phyloP scores from a whole-genome alignment of 1,139 yeast species.

The Lizanozyma gosingica region DNA sequence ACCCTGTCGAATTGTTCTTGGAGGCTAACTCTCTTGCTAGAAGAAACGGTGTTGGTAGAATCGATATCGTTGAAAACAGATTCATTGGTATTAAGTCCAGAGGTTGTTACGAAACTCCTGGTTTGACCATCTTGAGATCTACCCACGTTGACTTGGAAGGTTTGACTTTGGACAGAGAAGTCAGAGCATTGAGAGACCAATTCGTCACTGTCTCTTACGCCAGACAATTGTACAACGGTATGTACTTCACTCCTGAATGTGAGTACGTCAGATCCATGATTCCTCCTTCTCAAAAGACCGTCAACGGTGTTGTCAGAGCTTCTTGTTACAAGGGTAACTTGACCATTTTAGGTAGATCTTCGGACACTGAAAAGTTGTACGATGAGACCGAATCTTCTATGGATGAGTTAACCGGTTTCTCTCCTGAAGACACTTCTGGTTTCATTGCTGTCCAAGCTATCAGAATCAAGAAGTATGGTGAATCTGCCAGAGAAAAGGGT shows the following conservation, averaged over 20 bases:
- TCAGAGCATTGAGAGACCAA: slow-evolving; percentile 91
- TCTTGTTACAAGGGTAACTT: slow-evolving; percentile 88
- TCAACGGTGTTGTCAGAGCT: slow-evolving; percentile 93
- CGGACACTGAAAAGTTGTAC: slow-evolving; percentile 89
- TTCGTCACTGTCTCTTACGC: slow-evolving; percentile 93
- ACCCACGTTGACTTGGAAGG: slow-evolving; percentile 97
- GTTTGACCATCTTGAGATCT: slow-evolving; percentile 84
- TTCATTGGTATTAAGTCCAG: slow-evolving; percentile 97
- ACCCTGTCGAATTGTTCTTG: slow-evolving; percentile 85
- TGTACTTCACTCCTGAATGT: slow-evolving; percentile 97
- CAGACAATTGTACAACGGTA: slow-evolving; percentile 88
- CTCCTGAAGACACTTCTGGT: slow-evolving; percentile 94
- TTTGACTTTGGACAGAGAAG: slow-evolving; percentile 93
- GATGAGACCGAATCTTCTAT: slow-evolving; percentile 97
- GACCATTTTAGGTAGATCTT: slow-evolving; percentile 83
- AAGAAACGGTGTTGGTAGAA: slow-evolving; percentile 99
- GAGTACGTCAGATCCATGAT: slow-evolving; percentile 92
- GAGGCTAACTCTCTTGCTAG: slow-evolving; percentile 94
- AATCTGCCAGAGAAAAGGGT: slow-evolving; percentile 79
- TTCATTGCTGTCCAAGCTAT: slow-evolving; percentile 97
- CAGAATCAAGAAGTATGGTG: slow-evolving; percentile 97
- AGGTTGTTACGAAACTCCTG: slow-evolving; percentile 99
- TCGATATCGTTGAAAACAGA: slow-evolving; percentile 97
- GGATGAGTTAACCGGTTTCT: slow-evolving; percentile 98
- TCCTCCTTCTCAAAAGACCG: slow-evolving; percentile 87